Conservation (phyloP, 164 flowering plant species). For the Vitis cinerea region DNA sequence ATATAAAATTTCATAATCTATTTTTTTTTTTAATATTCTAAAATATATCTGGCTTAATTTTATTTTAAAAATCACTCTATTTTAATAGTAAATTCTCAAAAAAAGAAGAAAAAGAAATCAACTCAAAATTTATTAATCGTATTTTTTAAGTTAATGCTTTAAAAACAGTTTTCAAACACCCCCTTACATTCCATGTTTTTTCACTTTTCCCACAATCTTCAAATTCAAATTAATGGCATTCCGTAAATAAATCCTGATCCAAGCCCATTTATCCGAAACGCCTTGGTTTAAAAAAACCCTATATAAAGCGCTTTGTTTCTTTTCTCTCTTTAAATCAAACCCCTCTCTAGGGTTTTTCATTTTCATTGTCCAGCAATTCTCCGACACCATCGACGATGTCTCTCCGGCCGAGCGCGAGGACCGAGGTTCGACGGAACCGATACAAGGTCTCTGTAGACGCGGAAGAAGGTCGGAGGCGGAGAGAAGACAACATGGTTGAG, state of each 20-base stretch:
- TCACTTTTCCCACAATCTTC: not conserved
- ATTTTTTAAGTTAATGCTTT: no score
- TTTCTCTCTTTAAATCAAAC: slow-evolving; percentile 1
- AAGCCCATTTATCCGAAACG: slow-evolving; percentile 7
- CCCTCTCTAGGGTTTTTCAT: slow-evolving; percentile 1
- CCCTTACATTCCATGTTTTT: not conserved
- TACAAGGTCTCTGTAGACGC: slow-evolving; percentile 75
- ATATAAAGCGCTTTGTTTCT: slow-evolving; percentile 3
- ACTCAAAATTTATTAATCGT: no score
- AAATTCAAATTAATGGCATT: slow-evolving; percentile 5
- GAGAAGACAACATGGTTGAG: slow-evolving; percentile 71
- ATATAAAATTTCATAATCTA: no score
- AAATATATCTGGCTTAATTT: no score
- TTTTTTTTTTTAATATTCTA: no score
- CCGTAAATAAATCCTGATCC: slow-evolving; percentile 18
- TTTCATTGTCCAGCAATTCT: not conserved
- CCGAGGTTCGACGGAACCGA: slow-evolving; percentile 58
- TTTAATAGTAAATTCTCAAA: no score
- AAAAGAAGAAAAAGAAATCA: no score
- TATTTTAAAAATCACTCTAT: no score
- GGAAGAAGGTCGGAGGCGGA: slow-evolving; percentile 60
- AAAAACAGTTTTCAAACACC: no score
- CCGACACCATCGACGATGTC: slow-evolving; percentile 34
- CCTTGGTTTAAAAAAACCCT: not conserved
- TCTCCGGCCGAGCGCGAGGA: slow-evolving; percentile 49